Percentiles rank a stretch among this genome's conserved stretches.
phyloP scores from a whole-genome alignment of 345 rosid species.

The Angophora floribunda region DNA sequence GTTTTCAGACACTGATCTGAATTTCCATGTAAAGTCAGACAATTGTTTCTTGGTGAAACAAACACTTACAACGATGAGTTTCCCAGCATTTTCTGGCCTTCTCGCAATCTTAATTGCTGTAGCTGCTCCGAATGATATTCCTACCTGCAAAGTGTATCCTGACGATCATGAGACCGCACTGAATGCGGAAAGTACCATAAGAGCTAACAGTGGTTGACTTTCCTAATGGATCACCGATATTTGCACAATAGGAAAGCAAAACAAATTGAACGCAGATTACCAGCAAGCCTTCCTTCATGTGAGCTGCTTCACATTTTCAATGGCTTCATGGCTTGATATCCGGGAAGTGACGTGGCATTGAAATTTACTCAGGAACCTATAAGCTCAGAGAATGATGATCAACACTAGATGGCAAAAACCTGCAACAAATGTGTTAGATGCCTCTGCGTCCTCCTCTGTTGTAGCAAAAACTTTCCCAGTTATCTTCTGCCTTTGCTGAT shows the following conservation, averaged over 20 bases:
- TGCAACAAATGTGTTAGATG: too few species aligned
- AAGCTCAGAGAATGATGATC: neutral
- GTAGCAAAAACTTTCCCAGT: too few species aligned
- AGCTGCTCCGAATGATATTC: constrained; percentile 64
- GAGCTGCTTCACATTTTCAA: constrained; percentile 40
- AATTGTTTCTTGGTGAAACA: neutral
- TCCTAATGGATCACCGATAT: neutral
- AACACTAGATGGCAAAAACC: neutral
- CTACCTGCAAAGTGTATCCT: constrained; percentile 28
- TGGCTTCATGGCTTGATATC: constrained; percentile 48
- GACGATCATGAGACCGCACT: neutral
- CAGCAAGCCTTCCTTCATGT: constrained; percentile 51
- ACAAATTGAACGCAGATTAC: constrained; percentile 5
- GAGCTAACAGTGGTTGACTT: neutral
- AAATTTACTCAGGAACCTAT: neutral
- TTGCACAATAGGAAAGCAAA: neutral
- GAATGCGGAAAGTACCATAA: neutral
- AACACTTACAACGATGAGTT: constrained; percentile 51
- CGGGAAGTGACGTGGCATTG: neutral
- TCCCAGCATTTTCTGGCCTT: constrained; percentile 57
- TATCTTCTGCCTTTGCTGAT: too few species aligned
- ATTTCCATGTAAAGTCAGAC: rapidly evolving
- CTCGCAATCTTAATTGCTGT: constrained; percentile 47
- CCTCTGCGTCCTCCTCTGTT: too few species aligned
- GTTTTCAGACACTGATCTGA: neutral